Percentiles rank a stretch among this genome's conserved stretches.
These are phyloP conservation scores for Ophiostoma populinum DNA, from an alignment of 2,329 filamentous ascomycete species.

Conservation along the genomic window DNA sequence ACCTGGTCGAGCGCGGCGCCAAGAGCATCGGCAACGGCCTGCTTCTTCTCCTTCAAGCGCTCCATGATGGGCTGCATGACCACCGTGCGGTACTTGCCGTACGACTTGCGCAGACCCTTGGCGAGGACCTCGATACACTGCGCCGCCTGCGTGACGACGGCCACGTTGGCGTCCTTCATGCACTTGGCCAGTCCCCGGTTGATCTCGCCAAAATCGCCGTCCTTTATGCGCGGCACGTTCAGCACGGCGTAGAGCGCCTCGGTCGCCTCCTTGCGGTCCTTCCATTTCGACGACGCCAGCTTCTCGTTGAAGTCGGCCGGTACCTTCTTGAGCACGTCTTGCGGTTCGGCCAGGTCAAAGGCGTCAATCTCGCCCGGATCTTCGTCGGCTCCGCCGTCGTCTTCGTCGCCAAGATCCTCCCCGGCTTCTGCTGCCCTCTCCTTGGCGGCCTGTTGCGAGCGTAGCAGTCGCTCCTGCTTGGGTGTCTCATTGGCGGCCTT, in stretches of 20 bases:
- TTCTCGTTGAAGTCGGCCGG: constrained; percentile 70
- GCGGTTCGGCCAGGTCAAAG: constrained; percentile 68
- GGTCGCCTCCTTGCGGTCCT: constrained; percentile 87
- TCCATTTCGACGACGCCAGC: constrained; percentile 88
- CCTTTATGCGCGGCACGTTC: constrained; percentile 82
- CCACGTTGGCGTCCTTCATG: constrained; percentile 98
- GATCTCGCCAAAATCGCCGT: constrained; percentile 74
- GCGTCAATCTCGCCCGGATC: constrained; percentile 59
- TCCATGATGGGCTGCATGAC: constrained; percentile 89
- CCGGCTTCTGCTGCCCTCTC: constrained; percentile 48
- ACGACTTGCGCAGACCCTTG: constrained; percentile 63
- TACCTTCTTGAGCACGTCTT: constrained; percentile 70
- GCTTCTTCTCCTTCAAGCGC: constrained; percentile 94
- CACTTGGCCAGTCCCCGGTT: constrained; percentile 73
- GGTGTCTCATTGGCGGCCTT: constrained; percentile 60
- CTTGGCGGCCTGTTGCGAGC: constrained; percentile 74
- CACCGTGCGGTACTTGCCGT: constrained; percentile 60
- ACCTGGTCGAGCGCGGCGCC: constrained; percentile 64
- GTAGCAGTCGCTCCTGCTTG: constrained; percentile 77
- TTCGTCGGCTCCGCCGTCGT: constrained; percentile 35
- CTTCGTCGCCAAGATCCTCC: constrained; percentile 39
- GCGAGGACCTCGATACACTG: constrained; percentile 83
- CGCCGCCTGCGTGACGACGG: constrained; percentile 81
- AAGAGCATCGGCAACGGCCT: constrained; percentile 70
- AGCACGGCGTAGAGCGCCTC: constrained; percentile 61